Evolutionary conservation across 2,329 filamentous ascomycete species (phyloP).

Genomic region (Paecilomyces sp.): DNA sequence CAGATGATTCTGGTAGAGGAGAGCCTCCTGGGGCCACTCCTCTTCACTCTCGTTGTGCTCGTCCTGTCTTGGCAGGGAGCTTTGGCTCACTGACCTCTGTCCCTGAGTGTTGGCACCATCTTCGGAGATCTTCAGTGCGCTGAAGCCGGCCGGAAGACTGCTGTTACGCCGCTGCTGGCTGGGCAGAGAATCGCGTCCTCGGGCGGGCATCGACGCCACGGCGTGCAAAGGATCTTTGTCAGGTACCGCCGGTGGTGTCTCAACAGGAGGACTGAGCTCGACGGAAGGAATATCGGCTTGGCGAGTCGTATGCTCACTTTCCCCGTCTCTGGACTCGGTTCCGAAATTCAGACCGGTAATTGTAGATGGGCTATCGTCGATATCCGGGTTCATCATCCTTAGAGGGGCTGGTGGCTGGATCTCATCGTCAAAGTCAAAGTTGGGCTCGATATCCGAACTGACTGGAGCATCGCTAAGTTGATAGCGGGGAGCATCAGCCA

Average conservation of each 20-base stretch:
- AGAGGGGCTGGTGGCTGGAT: not conserved
- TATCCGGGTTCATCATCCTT: slow-evolving; percentile 3
- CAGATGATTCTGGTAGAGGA: slow-evolving; percentile 29
- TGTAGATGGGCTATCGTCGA: slow-evolving; percentile 5
- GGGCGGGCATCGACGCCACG: slow-evolving; percentile 7
- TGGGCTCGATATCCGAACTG: not conserved
- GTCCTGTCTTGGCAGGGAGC: slow-evolving; percentile 9
- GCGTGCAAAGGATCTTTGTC: slow-evolving; percentile 2
- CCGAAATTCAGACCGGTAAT: slow-evolving; percentile 8
- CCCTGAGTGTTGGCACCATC: slow-evolving; percentile 3
- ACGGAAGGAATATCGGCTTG: slow-evolving; percentile 5
- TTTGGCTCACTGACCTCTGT: slow-evolving; percentile 10
- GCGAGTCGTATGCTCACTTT: slow-evolving; percentile 1
- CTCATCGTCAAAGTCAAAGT: not conserved
- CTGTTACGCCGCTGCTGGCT: slow-evolving; percentile 22
- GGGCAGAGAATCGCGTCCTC: slow-evolving; percentile 21
- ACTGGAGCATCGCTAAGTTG: not conserved
- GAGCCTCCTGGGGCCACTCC: slow-evolving; percentile 35
- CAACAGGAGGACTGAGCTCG: slow-evolving; percentile 6
- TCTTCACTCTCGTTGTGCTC: slow-evolving; percentile 12
- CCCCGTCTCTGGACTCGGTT: slow-evolving; percentile 4
- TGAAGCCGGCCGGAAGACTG: slow-evolving; percentile 7
- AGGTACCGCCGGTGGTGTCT: not conserved
- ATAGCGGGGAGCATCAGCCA: slow-evolving; percentile 3
- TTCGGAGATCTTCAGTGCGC: slow-evolving; percentile 5